These are phyloP conservation scores for Marchantia polymorpha DNA, from an alignment of 225 moss, liverwort and hornwort genomes.

Conservation along the genomic window DNA sequence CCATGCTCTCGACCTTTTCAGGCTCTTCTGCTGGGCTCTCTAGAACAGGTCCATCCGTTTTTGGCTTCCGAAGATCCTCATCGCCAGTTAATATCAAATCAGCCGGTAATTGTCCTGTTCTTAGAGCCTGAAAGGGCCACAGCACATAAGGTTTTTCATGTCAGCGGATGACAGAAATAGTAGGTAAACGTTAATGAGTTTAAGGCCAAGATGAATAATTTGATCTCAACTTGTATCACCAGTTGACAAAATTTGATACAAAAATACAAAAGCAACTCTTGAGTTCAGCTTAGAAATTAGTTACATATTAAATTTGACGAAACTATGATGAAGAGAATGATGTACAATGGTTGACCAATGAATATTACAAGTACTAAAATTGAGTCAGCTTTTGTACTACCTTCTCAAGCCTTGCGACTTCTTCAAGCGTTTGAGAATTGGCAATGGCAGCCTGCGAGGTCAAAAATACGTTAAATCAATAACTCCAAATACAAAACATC, in stretches of 20 bases:
- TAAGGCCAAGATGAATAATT: no score
- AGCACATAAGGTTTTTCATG: not conserved
- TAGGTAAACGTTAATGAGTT: no score
- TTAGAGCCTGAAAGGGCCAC: constrained; percentile 34
- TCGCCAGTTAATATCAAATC: constrained; percentile 41
- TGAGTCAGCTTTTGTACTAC: constrained; percentile 22
- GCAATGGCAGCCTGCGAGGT: constrained; percentile 81
- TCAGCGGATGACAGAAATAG: no score
- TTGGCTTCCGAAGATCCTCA: constrained; percentile 30
- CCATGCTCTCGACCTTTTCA: constrained; percentile 34
- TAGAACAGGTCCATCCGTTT: constrained; percentile 39
- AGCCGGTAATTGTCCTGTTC: constrained; percentile 46
- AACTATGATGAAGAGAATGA: no score
- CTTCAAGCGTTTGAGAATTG: constrained; percentile 92
- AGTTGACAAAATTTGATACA: no score
- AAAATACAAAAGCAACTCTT: no score
- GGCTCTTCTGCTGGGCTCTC: constrained; percentile 7
- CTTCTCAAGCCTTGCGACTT: constrained; percentile 98
- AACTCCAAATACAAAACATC: no score
- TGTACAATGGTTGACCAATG: no score
- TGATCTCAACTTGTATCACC: no score
- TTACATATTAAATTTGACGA: no score
- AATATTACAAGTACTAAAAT: not conserved
- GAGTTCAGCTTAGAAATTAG: no score
- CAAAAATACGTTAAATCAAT: not conserved